Evolutionary conservation across 139 green algal species (phyloP).

Genomic region (Closterium sp.): DNA sequence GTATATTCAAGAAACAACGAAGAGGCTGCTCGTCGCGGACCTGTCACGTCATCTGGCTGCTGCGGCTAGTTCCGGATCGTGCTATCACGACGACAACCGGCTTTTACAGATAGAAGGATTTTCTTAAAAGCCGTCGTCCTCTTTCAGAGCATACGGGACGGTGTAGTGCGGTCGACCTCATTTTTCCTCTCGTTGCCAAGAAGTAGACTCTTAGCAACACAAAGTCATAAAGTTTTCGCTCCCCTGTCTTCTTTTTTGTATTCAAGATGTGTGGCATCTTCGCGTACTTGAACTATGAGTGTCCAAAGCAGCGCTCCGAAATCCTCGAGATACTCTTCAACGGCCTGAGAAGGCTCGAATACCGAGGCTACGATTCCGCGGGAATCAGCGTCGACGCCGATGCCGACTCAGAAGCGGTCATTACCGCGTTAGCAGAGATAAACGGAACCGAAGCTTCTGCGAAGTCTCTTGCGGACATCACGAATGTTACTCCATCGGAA

Average conservation of each 20-base stretch:
- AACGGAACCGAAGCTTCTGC: neutral
- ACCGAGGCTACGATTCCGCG: slow-evolving; percentile 95
- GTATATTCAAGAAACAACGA: no score
- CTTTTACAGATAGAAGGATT: no score
- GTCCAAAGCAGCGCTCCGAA: slow-evolving; percentile 59
- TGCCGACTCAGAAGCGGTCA: neutral
- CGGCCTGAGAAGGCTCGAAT: slow-evolving; percentile 90
- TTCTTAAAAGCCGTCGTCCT: no score
- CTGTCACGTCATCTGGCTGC: neutral
- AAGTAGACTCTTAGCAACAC: neutral
- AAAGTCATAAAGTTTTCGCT: neutral
- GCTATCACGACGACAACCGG: no score
- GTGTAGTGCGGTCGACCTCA: neutral
- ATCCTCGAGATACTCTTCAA: slow-evolving; percentile 76
- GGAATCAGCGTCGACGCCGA: slow-evolving; percentile 70
- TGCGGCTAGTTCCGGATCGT: neutral
- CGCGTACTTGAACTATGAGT: slow-evolving; percentile 87
- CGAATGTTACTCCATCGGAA: neutral
- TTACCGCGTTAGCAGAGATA: neutral
- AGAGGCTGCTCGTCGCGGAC: neutral
- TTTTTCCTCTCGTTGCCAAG: neutral
- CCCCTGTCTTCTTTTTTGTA: neutral
- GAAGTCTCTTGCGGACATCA: neutral
- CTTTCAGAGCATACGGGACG: no score
- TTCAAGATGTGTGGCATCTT: slow-evolving; percentile 92